These are phyloP conservation scores for Botrytis medusae DNA, from an alignment of 2,329 filamentous ascomycete genomes.

Conservation along the genomic window DNA sequence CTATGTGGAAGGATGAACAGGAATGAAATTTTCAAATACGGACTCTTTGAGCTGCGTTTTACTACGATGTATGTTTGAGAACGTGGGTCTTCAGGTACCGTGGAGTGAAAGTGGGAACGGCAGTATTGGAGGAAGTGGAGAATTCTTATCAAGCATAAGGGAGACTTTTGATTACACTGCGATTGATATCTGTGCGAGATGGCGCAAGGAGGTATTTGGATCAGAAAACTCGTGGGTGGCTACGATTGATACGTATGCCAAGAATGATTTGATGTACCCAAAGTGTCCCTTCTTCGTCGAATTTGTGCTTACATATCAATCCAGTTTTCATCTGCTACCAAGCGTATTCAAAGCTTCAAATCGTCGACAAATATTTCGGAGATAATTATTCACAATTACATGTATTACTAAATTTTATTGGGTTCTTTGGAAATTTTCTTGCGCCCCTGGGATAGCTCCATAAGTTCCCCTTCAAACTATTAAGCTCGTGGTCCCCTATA, in stretches of 20 bases:
- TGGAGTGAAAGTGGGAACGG: neutral
- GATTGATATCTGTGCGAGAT: constrained; percentile 6
- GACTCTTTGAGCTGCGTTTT: neutral
- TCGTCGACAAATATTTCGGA: neutral
- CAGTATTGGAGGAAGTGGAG: neutral
- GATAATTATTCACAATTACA: neutral
- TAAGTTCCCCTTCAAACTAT: neutral
- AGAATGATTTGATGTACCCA: neutral
- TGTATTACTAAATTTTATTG: neutral
- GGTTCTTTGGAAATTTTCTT: neutral
- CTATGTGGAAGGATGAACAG: neutral
- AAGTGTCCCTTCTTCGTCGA: neutral
- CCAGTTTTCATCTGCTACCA: neutral
- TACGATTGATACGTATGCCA: neutral
- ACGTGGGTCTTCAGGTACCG: neutral
- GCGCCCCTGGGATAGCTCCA: neutral
- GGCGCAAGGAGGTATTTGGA: neutral
- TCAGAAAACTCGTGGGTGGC: neutral
- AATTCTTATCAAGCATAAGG: neutral
- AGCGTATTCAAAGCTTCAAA: neutral
- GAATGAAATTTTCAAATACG: neutral
- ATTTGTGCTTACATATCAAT: neutral
- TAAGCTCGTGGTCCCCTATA: neutral
- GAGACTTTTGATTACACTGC: neutral
- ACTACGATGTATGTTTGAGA: constrained; percentile 5